phyloP scores from a whole-genome alignment of 306 rosid species.

The Quercus aquifolioides region DNA sequence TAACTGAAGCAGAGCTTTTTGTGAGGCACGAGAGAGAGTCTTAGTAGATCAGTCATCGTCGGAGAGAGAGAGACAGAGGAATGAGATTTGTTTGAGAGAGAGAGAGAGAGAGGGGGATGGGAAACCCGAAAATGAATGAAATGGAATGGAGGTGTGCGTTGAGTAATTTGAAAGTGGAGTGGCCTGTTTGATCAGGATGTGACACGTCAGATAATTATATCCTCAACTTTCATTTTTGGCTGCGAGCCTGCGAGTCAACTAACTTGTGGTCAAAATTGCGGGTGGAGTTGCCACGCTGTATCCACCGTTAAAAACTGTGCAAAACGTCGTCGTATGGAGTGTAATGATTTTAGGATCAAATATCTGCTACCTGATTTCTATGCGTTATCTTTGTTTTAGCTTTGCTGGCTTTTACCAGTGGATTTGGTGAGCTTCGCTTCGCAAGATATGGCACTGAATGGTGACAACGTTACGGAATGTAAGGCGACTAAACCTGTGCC shows the following conservation, averaged over 20 bases:
- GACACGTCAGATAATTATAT: slow-evolving; percentile 11
- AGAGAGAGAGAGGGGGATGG: background rate
- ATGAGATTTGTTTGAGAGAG: background rate
- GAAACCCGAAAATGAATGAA: background rate
- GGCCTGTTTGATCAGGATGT: background rate
- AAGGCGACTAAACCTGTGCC: slow-evolving; percentile 27
- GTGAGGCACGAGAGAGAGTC: slow-evolving; percentile 30
- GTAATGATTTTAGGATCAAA: background rate
- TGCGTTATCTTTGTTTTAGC: slow-evolving; percentile 31
- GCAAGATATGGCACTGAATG: slow-evolving; percentile 44
- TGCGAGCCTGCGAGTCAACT: background rate
- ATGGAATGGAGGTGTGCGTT: slow-evolving; percentile 19
- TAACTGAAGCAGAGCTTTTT: slow-evolving; percentile 33
- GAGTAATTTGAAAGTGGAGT: background rate
- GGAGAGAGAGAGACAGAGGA: background rate
- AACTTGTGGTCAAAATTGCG: background rate
- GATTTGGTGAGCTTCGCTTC: background rate
- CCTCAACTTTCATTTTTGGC: background rate
- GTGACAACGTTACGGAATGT: slow-evolving; percentile 22
- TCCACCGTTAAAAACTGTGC: background rate
- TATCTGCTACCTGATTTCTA: slow-evolving; percentile 1
- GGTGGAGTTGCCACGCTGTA: background rate
- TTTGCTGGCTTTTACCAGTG: background rate
- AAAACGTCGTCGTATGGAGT: slow-evolving; percentile 31
- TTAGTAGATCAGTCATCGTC: slow-evolving; percentile 50